Evolutionary conservation across 2,329 filamentous ascomycete species (phyloP).

Genomic region (Blastomyces parvus): DNA sequence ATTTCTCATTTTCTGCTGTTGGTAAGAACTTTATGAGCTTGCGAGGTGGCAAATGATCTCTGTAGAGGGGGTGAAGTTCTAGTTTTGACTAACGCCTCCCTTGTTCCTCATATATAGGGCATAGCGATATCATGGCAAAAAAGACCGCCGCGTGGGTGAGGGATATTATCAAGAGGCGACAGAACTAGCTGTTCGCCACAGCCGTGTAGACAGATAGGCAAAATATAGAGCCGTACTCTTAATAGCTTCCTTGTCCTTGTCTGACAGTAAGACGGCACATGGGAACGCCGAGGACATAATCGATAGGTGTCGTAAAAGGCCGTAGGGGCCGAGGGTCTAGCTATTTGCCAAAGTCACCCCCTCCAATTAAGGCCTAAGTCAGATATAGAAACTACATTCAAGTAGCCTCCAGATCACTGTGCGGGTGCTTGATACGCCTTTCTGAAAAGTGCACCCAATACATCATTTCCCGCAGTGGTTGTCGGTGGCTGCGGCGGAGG

Average conservation of each 20-base stretch:
- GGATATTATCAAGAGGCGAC: constrained; percentile 27
- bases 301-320: background rate
- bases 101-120: constrained; percentile 19
- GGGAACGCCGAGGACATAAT: background rate
- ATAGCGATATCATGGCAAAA: constrained; percentile 42
- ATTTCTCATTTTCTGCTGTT: background rate
- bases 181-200: constrained; percentile 3
- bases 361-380: background rate
- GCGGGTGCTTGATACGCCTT: constrained; percentile 26
- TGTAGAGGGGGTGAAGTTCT: background rate
- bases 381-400: background rate
- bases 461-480: constrained; percentile 21
- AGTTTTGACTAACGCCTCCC: background rate
- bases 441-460: constrained; percentile 36
- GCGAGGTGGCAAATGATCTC: background rate
- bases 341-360: background rate
- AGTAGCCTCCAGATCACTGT: constrained; percentile 14
- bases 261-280: background rate
- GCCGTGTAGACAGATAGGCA: background rate
- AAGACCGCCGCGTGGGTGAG: constrained; percentile 42
- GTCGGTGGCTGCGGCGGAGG: background rate
- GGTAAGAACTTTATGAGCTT: background rate
- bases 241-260: constrained; percentile 9
- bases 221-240: background rate
- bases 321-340: background rate